Percentiles rank a stretch among this genome's conserved stretches.
These are phyloP conservation scores for Alloascoidea hylecoeti DNA, from an alignment of 805 yeast species.

Conservation along the genomic window DNA sequence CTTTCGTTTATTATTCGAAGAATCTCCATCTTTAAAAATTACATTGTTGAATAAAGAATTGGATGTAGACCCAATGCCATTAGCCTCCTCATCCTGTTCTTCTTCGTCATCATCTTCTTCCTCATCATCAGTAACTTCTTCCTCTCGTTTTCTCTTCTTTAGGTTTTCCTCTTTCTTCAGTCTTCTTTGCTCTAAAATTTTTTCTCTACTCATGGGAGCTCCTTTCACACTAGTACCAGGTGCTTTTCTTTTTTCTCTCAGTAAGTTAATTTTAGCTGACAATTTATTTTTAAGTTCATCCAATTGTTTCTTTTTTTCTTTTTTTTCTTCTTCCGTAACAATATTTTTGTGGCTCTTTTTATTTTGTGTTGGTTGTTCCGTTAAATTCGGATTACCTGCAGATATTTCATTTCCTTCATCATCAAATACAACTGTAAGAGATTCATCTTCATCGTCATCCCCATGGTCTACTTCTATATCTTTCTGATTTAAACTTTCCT, in stretches of 20 bases:
- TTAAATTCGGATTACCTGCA: too few relatives aligned
- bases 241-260: constrained; percentile 80
- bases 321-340: constrained; percentile 11
- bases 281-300: constrained; percentile 66
- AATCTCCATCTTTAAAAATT: constrained; percentile 68
- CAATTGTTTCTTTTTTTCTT: constrained; percentile 24
- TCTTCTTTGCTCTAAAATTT: constrained; percentile 52
- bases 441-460: constrained; percentile 12
- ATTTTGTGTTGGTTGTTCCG: too few relatives aligned
- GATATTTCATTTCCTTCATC: constrained; percentile 51
- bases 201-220: constrained; percentile 78
- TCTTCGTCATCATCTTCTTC: constrained; percentile 20
- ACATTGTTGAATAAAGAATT: constrained; percentile 79
- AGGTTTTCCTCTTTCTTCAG: constrained; percentile 23
- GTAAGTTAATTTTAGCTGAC: constrained; percentile 49
- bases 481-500: neutral
- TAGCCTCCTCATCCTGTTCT: constrained; percentile 18
- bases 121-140: constrained; percentile 17
- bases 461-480: constrained; percentile 4
- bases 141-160: constrained; percentile 18
- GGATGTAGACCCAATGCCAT: too few relatives aligned
- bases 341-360: constrained; percentile 9
- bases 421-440: constrained; percentile 37
- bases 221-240: constrained; percentile 75
- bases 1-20: constrained; percentile 47